Conservation (phyloP, 2,329 filamentous ascomycete genomes). For the Fusarium liriodendri region DNA sequence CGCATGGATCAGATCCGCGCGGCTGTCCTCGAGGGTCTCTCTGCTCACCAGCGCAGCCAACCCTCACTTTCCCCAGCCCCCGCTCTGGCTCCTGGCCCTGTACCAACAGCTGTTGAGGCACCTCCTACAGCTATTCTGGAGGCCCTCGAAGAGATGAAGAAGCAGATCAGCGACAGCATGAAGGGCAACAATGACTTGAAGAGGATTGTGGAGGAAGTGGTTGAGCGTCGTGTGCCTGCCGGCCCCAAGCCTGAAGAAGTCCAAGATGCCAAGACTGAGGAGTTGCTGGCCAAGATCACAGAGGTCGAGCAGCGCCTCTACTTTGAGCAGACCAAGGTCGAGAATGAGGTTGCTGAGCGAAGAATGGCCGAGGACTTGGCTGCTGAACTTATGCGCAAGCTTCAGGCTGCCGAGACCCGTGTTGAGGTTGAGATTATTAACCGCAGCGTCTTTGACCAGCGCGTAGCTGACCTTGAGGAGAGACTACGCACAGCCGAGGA, state of each 20-base stretch:
- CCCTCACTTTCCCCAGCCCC: conserved; percentile 45
- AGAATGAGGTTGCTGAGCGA: conserved; percentile 61
- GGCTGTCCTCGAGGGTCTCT: conserved; percentile 79
- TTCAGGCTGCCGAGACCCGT: conserved; percentile 68
- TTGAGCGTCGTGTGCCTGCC: conserved; percentile 67
- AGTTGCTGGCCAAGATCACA: conserved; percentile 69
- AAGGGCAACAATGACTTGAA: conserved; percentile 63
- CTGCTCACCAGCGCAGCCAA: conserved; percentile 61
- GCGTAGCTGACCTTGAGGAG: conserved; percentile 76
- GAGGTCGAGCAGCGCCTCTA: conserved; percentile 69
- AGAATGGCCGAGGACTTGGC: conserved; percentile 64
- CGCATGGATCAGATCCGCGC: conserved; percentile 84
- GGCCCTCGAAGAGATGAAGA: conserved; percentile 73
- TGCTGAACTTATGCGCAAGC: conserved; percentile 64
- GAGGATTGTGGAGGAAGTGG: conserved; percentile 71
- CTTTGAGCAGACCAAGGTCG: conserved; percentile 59
- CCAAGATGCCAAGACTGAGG: conserved; percentile 64
- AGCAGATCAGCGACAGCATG: conserved; percentile 52
- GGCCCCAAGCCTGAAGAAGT: conserved; percentile 63
- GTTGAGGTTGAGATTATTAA: conserved; percentile 72
- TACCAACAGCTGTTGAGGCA: conserved; percentile 14
- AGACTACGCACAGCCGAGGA: conserved; percentile 73
- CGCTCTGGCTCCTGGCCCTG: background rate
- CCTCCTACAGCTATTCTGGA: conserved; percentile 66
- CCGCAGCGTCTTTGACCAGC: conserved; percentile 67